These are phyloP conservation scores for Coniferiporia weirii DNA, from an alignment of 1,284 basidiomycete genomes.

Conservation along the genomic window DNA sequence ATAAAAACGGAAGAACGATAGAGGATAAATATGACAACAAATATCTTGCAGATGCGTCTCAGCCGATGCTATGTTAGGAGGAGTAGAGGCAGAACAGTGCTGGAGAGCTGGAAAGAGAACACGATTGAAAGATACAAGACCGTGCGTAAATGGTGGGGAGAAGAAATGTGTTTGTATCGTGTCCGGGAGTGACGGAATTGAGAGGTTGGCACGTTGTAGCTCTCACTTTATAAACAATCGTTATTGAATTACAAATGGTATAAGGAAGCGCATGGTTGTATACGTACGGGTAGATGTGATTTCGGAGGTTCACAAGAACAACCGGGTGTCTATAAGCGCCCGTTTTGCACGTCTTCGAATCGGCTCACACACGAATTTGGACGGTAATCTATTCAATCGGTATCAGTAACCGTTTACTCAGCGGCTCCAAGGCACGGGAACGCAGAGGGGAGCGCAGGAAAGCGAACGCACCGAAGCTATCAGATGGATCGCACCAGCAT, in stretches of 20 bases:
- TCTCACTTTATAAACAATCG: neutral
- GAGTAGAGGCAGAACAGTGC: neutral
- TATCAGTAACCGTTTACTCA: slow-evolving; percentile 23
- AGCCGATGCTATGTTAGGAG: neutral
- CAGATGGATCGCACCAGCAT: slow-evolving; percentile 44
- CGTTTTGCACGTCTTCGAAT: slow-evolving; percentile 11
- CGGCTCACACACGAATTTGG: slow-evolving; percentile 38
- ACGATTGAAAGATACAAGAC: neutral
- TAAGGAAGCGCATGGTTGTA: no score
- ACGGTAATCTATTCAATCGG: slow-evolving; percentile 34
- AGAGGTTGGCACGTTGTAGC: neutral
- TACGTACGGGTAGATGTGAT: neutral
- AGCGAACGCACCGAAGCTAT: slow-evolving; percentile 42
- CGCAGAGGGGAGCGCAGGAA: neutral
- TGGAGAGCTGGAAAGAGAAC: neutral
- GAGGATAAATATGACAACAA: slow-evolving; percentile 8
- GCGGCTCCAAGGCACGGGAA: neutral
- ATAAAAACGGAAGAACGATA: neutral
- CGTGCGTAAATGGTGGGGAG: neutral
- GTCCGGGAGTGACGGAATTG: no score
- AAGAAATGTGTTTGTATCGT: no score
- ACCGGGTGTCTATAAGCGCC: neutral
- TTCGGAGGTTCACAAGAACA: neutral
- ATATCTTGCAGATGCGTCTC: neutral
- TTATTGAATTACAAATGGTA: neutral